Conservation (phyloP, 2,329 filamentous ascomycete species). For the Dryadomyces sulphureus region DNA sequence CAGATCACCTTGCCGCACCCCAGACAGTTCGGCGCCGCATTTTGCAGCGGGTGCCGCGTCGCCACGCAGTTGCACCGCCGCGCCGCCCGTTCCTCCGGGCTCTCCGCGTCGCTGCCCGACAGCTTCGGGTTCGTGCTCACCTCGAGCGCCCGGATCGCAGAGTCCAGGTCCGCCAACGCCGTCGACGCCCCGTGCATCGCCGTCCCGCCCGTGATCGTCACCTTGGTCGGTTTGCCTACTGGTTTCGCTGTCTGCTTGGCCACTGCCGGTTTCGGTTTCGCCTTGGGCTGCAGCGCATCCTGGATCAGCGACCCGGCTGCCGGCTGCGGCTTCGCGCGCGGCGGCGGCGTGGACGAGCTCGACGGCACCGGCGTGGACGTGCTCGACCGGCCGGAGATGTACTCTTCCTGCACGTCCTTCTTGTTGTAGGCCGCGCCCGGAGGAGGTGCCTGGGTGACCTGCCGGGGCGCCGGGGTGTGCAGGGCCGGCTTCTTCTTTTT, state of each 20-base stretch:
- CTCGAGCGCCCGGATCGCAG: slow-evolving; percentile 78
- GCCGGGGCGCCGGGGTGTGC: slow-evolving; percentile 49
- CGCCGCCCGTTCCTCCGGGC: slow-evolving; percentile 34
- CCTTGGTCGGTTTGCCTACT: slow-evolving; percentile 30
- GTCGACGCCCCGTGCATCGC: slow-evolving; percentile 73
- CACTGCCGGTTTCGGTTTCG: no score
- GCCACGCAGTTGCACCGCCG: slow-evolving; percentile 80
- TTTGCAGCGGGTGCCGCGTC: slow-evolving; percentile 70
- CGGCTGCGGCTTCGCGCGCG: slow-evolving; percentile 32
- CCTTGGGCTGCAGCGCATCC: slow-evolving; percentile 42
- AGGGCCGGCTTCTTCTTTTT: slow-evolving; percentile 48
- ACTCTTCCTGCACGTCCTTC: slow-evolving; percentile 53
- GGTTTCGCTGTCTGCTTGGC: slow-evolving; percentile 23
- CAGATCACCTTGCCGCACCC: slow-evolving; percentile 92
- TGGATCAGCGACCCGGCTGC: slow-evolving; percentile 72
- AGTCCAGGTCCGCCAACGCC: slow-evolving; percentile 54
- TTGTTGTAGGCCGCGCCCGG: slow-evolving; percentile 61
- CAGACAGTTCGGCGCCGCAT: slow-evolving; percentile 85
- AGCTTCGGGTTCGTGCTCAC: slow-evolving; percentile 78
- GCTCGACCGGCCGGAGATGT: slow-evolving; percentile 40
- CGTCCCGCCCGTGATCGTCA: slow-evolving; percentile 60
- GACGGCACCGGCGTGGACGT: slow-evolving; percentile 11
- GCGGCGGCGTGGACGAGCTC: slow-evolving; percentile 1
- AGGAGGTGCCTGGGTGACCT: slow-evolving; percentile 48
- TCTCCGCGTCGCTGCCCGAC: slow-evolving; percentile 1